Evolutionary conservation across 495 filamentous ascomycete species (phyloP).

Genomic region (Hypoxylon crocopeplum): DNA sequence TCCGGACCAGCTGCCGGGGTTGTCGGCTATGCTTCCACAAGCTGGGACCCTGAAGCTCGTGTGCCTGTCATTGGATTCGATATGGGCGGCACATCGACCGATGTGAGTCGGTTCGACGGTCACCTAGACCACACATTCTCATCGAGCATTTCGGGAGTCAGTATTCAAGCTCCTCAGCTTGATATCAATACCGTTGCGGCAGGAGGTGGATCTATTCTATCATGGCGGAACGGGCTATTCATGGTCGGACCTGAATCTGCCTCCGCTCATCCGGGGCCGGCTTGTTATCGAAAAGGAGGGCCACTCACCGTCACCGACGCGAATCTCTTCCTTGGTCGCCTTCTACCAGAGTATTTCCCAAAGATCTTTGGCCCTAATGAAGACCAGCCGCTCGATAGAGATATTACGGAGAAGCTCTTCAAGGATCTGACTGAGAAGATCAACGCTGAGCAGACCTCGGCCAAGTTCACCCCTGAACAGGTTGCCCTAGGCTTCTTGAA

Average conservation of each 20-base stretch:
- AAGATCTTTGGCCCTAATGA: constrained; percentile 96
- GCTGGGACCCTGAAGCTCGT: constrained; percentile 83
- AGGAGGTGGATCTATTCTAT: constrained; percentile 49
- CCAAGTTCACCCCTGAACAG: constrained; percentile 83
- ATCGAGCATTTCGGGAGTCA: constrained; percentile 94
- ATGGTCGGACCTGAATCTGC: constrained; percentile 49
- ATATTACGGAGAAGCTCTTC: constrained; percentile 78
- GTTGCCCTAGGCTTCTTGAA: constrained; percentile 90
- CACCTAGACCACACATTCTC: constrained; percentile 94
- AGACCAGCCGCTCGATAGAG: constrained; percentile 80
- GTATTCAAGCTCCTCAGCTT: constrained; percentile 92
- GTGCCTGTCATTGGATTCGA: constrained; percentile 96
- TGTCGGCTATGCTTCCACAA: constrained; percentile 93
- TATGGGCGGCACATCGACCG: constrained; percentile 93
- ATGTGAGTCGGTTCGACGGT: constrained; percentile 95
- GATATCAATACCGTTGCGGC: constrained; percentile 87
- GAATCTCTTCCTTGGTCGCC: constrained; percentile 55
- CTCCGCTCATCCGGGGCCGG: constrained; percentile 45
- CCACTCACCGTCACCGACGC: constrained; percentile 52
- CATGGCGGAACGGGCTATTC: constrained; percentile 47
- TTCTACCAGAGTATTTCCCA: constrained; percentile 94
- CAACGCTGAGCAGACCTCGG: constrained; percentile 75
- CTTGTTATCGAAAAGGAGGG: constrained; percentile 49
- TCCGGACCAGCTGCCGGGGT: constrained; percentile 84
- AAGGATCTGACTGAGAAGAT: constrained; percentile 78